These are phyloP conservation scores for Pseudognaphalium luteoalbum DNA, from an alignment of 129 eudicot genomes.

Conservation along the genomic window DNA sequence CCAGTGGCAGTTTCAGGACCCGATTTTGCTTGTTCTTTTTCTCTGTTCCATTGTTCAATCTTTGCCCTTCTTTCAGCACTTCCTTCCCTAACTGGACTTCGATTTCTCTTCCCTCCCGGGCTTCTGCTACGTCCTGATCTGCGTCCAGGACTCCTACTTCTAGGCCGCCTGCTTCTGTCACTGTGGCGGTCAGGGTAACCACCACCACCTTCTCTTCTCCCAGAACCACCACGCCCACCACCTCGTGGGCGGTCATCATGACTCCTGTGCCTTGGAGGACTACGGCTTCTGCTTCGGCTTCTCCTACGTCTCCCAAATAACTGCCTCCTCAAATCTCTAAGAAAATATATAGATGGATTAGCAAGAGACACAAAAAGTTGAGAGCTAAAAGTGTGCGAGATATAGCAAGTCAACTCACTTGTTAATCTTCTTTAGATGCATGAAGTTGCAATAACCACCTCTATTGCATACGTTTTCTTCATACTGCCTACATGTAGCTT, in stretches of 20 bases:
- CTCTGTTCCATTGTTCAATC: constrained; percentile 96
- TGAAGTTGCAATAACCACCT: constrained; percentile 98
- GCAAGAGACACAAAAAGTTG: not conserved
- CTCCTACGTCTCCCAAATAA: constrained; percentile 85
- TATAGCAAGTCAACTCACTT: constrained; percentile 42
- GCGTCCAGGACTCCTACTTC: constrained; percentile 91
- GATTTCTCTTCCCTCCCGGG: constrained; percentile 74
- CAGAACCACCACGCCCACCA: constrained; percentile 61
- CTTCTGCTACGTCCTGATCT: constrained; percentile 92
- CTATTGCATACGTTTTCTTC: constrained; percentile 96
- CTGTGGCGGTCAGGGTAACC: constrained; percentile 60
- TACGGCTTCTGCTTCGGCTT: constrained; percentile 84
- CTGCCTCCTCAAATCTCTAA: constrained; percentile 82
- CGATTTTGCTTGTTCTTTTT: constrained; percentile 66
- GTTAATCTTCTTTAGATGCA: constrained; percentile 97
- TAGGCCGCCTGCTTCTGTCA: constrained; percentile 64
- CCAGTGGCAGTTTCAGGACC: constrained; percentile 36
- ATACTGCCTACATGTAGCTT: constrained; percentile 95
- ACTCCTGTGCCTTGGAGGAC: constrained; percentile 60
- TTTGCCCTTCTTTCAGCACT: constrained; percentile 97
- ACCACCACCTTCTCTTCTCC: constrained; percentile 62
- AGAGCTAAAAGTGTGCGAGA: not conserved
- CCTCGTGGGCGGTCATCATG: constrained; percentile 77
- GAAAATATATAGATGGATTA: constrained; percentile 9
- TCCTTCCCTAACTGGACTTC: constrained; percentile 82